These are phyloP conservation scores for Linnemannia exigua DNA, from an alignment of 192 early-diverging fungal genomes.

Conservation along the genomic window DNA sequence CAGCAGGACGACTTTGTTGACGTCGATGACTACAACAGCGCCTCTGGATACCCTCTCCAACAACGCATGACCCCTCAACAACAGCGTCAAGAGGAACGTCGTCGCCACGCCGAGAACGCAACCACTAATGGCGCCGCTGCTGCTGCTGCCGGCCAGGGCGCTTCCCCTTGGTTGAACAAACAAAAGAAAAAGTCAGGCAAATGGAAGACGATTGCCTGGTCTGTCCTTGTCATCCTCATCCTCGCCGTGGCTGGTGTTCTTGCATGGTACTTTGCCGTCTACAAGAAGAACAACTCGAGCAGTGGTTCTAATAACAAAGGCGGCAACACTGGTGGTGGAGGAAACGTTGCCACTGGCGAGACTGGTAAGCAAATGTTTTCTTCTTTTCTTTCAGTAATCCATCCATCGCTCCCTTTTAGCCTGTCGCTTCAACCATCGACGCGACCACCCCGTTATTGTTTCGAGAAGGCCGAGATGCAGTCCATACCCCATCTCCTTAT, in stretches of 20 bases:
- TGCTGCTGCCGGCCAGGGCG: slow-evolving; percentile 25
- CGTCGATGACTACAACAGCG: slow-evolving; percentile 5
- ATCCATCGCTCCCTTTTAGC: background rate
- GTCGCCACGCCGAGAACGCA: slow-evolving; percentile 20
- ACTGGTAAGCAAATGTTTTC: slow-evolving; percentile 30
- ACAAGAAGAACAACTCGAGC: slow-evolving; percentile 36
- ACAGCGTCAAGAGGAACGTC: slow-evolving; percentile 39
- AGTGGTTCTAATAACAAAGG: slow-evolving; percentile 1
- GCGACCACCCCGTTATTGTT: background rate
- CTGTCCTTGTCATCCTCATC: slow-evolving; percentile 10
- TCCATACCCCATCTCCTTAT: no score
- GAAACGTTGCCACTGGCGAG: slow-evolving; percentile 9
- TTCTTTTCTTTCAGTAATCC: no score
- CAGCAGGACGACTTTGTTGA: background rate
- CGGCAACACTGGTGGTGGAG: background rate
- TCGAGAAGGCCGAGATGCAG: no score
- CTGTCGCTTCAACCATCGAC: background rate
- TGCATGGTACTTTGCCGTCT: slow-evolving; percentile 47
- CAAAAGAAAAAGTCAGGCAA: slow-evolving; percentile 29
- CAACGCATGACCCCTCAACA: slow-evolving; percentile 40
- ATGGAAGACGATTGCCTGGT: slow-evolving; percentile 44
- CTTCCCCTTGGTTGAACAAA: slow-evolving; percentile 38
- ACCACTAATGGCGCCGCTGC: slow-evolving; percentile 18
- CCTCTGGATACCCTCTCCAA: background rate
- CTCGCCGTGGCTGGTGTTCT: slow-evolving; percentile 25